phyloP scores from a whole-genome alignment of 2,329 filamentous ascomycete genomes.

The Curvularia spicifera region DNA sequence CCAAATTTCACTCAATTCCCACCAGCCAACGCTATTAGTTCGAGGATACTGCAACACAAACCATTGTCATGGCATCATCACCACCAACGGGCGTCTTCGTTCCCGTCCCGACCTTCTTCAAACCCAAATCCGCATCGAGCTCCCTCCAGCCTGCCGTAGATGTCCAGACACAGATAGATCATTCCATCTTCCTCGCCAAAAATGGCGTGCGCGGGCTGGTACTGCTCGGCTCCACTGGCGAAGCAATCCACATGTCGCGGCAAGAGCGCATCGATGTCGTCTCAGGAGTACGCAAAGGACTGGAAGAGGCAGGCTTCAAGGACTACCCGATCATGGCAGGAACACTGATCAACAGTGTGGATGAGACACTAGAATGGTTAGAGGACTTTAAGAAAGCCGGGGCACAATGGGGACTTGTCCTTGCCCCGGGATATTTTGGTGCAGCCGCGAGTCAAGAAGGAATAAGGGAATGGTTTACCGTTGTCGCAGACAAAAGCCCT shows the following conservation, averaged over 20 bases:
- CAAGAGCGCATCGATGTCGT: conserved; percentile 64
- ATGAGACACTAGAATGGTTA: conserved; percentile 66
- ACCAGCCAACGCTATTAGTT: background rate
- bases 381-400: conserved; percentile 63
- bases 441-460: conserved; percentile 64
- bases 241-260: conserved; percentile 67
- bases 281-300: conserved; percentile 61
- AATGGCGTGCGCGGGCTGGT: conserved; percentile 67
- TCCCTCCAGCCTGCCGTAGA: conserved; percentile 61
- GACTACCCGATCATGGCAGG: conserved; percentile 69
- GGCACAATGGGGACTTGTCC: conserved; percentile 66
- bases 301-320: conserved; percentile 62
- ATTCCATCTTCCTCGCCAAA: conserved; percentile 66
- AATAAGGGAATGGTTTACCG: conserved; percentile 65
- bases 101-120: conserved; percentile 69
- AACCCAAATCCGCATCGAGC: conserved; percentile 54
- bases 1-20: background rate
- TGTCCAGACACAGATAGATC: conserved; percentile 62
- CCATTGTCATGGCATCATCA: conserved; percentile 34
- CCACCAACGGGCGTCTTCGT: conserved; percentile 50
- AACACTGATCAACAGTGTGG: conserved; percentile 66
- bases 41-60: conserved; percentile 8
- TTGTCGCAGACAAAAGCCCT: conserved; percentile 65
- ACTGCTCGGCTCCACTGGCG: conserved; percentile 68
- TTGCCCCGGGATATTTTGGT: conserved; percentile 71